Evolutionary conservation across 306 rosid species (phyloP).

Genomic region (Casuarina glauca): DNA sequence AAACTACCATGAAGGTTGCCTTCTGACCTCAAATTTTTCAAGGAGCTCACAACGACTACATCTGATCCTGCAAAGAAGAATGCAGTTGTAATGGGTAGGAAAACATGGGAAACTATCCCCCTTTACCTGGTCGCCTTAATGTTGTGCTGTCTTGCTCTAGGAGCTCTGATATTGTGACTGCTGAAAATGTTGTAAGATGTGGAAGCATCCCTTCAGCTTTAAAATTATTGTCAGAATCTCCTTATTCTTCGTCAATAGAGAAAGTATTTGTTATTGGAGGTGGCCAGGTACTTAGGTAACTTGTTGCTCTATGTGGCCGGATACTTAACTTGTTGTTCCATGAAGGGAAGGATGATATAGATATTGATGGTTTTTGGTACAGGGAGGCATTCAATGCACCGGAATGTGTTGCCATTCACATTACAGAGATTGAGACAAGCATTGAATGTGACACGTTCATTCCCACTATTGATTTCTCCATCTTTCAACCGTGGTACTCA

Average conservation of each 20-base stretch:
- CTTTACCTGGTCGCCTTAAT: constrained; percentile 59
- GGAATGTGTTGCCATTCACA: constrained; percentile 58
- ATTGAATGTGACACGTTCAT: constrained; percentile 60
- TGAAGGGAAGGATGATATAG: background rate
- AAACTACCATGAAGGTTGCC: constrained; percentile 60
- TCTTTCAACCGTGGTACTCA: constrained; percentile 62
- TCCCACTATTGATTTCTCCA: constrained; percentile 45
- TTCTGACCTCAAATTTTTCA: constrained; percentile 59
- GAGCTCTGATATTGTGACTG: constrained; percentile 47
- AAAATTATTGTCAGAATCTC: constrained; percentile 55
- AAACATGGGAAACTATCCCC: constrained; percentile 69
- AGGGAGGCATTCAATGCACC: constrained; percentile 63
- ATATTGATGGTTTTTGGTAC: constrained; percentile 10
- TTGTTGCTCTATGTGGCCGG: background rate
- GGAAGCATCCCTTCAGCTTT: constrained; percentile 53
- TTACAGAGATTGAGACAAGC: constrained; percentile 53
- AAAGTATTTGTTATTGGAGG: constrained; percentile 63
- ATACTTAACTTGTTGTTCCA: no score
- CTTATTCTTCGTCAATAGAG: constrained; percentile 53
- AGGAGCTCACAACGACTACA: constrained; percentile 46
- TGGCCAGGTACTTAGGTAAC: constrained; percentile 59
- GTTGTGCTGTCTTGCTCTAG: constrained; percentile 68
- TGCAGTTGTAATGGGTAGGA: constrained; percentile 67
- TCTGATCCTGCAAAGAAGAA: constrained; percentile 55
- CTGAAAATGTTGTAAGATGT: constrained; percentile 56